Evolutionary conservation across 768 basidiomycete species (phyloP).

Genomic region (Rhodosporidiobolus sp.): DNA sequence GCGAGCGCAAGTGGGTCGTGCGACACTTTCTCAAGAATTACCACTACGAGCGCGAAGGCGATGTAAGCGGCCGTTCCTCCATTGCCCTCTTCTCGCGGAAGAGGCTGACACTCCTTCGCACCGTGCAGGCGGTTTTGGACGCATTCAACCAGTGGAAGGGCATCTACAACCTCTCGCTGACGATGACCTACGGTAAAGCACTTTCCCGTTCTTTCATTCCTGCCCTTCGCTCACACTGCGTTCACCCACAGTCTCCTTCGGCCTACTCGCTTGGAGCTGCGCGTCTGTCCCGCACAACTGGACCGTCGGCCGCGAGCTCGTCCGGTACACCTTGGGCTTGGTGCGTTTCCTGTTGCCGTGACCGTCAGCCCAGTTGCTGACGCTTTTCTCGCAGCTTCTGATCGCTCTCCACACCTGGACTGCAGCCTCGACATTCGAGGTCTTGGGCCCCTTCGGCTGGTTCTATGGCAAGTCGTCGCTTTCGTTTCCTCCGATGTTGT

Average conservation of each 20-base stretch:
- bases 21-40: slow-evolving; percentile 85
- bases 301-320: slow-evolving; percentile 79
- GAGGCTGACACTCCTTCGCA: slow-evolving; percentile 38
- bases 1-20: slow-evolving; percentile 80
- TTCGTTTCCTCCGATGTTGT: not conserved
- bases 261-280: slow-evolving; percentile 82
- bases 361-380: too few species aligned
- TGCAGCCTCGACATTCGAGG: slow-evolving; percentile 82
- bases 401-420: slow-evolving; percentile 89
- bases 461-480: slow-evolving; percentile 98
- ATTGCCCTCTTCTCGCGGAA: too few species aligned
- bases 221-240: not conserved
- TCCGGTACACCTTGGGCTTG: slow-evolving; percentile 81
- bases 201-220: slow-evolving; percentile 7
- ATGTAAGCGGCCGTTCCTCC: slow-evolving; percentile 47
- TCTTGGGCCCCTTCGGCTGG: slow-evolving; percentile 94
- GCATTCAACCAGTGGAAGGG: slow-evolving; percentile 94
- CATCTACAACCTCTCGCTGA: slow-evolving; percentile 84
- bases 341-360: slow-evolving; percentile 55
- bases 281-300: slow-evolving; percentile 78
- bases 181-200: slow-evolving; percentile 82
- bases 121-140: slow-evolving; percentile 78
- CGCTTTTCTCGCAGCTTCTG: too few species aligned
- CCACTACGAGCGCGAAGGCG: slow-evolving; percentile 71
- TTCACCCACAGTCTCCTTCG: slow-evolving; percentile 65